Percentiles rank a stretch among this genome's conserved stretches.
Conservation (phyloP, 768 basidiomycete species). For the Nidularia pulvinata region DNA sequence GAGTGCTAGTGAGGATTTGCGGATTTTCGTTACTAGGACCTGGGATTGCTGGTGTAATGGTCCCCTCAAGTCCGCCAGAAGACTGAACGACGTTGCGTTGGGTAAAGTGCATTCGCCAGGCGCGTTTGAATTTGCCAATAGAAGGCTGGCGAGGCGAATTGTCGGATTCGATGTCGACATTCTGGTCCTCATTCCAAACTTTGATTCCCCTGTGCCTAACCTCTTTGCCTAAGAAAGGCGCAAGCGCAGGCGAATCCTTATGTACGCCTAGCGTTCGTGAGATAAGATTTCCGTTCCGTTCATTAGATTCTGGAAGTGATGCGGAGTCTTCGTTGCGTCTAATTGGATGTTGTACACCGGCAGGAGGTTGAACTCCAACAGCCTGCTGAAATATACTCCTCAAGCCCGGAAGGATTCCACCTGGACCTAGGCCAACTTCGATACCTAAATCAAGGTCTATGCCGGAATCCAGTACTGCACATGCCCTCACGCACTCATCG, state of each 20-base stretch:
- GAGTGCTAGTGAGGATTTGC: too few relatives aligned
- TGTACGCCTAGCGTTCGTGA: slow-evolving; percentile 46
- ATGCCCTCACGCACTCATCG: slow-evolving; percentile 53
- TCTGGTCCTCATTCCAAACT: slow-evolving; percentile 32
- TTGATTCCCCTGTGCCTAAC: slow-evolving; percentile 38
- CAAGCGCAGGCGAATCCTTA: slow-evolving; percentile 47
- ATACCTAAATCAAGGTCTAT: slow-evolving; percentile 37
- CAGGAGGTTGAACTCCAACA: slow-evolving; percentile 24
- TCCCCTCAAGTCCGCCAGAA: background rate
- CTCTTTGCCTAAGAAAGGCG: slow-evolving; percentile 44
- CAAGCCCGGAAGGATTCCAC: slow-evolving; percentile 42
- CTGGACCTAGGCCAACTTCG: slow-evolving; percentile 40
- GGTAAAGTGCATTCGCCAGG: slow-evolving; percentile 35
- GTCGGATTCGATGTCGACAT: slow-evolving; percentile 30
- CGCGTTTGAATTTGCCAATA: background rate
- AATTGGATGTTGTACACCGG: background rate
- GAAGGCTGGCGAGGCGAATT: too few relatives aligned
- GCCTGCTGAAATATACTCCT: slow-evolving; percentile 49
- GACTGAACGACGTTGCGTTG: slow-evolving; percentile 20
- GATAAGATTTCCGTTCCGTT: slow-evolving; percentile 17
- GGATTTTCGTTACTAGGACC: too few relatives aligned
- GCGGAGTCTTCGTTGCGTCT: slow-evolving; percentile 3
- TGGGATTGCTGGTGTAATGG: too few relatives aligned
- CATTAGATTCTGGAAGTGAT: too few relatives aligned
- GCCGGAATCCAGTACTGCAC: slow-evolving; percentile 38